A percentile compares a stretch with the other conserved stretches of the same genome.
phyloP scores from a whole-genome alignment of 768 basidiomycete genomes.

The Clitopilus hobsonii region DNA sequence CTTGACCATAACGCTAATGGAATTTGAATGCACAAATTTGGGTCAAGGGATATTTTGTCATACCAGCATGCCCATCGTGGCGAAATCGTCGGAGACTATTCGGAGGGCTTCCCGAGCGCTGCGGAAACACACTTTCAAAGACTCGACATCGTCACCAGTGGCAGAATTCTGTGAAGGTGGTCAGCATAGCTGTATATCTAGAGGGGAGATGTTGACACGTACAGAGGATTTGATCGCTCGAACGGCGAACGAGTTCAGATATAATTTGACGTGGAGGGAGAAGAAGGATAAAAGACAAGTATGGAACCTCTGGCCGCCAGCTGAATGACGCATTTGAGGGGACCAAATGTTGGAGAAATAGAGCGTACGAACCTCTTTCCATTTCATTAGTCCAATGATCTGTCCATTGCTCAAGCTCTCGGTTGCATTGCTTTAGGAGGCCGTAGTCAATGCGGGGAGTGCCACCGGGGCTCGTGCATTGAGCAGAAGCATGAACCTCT shows the following conservation, averaged over 20 bases:
- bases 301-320: conserved; percentile 73
- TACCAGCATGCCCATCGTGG: conserved; percentile 69
- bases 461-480: conserved; percentile 40
- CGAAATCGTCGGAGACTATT: conserved; percentile 73
- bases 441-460: conserved; percentile 67
- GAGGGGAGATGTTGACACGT: conserved; percentile 18
- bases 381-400: conserved; percentile 71
- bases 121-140: conserved; percentile 49
- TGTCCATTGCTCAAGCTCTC: conserved; percentile 68
- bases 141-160: background rate
- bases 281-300: conserved; percentile 72
- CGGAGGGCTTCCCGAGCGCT: conserved; percentile 69
- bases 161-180: conserved; percentile 30
- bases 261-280: conserved; percentile 72
- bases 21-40: conserved; percentile 8
- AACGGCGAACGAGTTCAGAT: conserved; percentile 82
- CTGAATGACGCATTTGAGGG: conserved; percentile 28
- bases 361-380: conserved; percentile 47
- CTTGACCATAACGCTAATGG: conserved; percentile 74
- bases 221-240: conserved; percentile 58
- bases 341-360: background rate
- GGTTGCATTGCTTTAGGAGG: conserved; percentile 67
- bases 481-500: conserved; percentile 44
- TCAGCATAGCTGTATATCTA: conserved; percentile 26
- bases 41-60: conserved; percentile 2